These are phyloP conservation scores for Hibiscus syriacus DNA, from an alignment of 345 rosid genomes.

Conservation along the genomic window DNA sequence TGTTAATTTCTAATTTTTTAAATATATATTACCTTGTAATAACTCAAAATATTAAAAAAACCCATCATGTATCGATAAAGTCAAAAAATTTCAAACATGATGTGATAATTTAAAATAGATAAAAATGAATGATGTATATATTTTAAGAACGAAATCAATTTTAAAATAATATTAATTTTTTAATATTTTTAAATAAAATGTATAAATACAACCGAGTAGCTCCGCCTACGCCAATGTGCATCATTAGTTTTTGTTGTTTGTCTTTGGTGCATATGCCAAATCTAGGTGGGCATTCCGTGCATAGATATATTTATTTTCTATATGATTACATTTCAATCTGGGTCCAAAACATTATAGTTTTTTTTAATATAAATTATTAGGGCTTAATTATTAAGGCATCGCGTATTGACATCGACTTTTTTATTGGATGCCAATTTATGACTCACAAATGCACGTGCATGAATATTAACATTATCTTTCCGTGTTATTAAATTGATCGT, in stretches of 20 bases:
- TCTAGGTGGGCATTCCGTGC: conserved; percentile 10
- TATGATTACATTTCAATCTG: not conserved
- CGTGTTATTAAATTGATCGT: not conserved
- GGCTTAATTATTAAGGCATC: not conserved
- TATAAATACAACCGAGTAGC: no score
- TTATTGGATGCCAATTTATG: not conserved
- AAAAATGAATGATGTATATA: no score
- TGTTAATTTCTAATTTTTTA: no score
- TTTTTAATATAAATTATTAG: not conserved
- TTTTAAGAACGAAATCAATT: no score
- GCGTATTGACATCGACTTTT: not conserved
- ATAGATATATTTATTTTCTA: not conserved
- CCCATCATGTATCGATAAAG: no score
- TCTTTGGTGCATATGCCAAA: conserved; percentile 8
- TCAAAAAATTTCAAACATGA: no score
- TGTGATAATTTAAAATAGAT: no score
- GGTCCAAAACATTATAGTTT: not conserved
- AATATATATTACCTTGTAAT: no score
- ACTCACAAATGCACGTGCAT: conserved; percentile 5
- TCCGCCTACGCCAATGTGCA: no score
- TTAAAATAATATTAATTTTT: no score
- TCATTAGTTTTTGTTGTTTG: not conserved
- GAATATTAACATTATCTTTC: not conserved
- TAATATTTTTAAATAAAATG: no score
- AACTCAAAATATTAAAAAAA: no score